Percentiles rank a stretch among this genome's conserved stretches.
These are phyloP conservation scores for Leptographium wingfieldii DNA, from an alignment of 2,329 filamentous ascomycete genomes.

Conservation along the genomic window DNA sequence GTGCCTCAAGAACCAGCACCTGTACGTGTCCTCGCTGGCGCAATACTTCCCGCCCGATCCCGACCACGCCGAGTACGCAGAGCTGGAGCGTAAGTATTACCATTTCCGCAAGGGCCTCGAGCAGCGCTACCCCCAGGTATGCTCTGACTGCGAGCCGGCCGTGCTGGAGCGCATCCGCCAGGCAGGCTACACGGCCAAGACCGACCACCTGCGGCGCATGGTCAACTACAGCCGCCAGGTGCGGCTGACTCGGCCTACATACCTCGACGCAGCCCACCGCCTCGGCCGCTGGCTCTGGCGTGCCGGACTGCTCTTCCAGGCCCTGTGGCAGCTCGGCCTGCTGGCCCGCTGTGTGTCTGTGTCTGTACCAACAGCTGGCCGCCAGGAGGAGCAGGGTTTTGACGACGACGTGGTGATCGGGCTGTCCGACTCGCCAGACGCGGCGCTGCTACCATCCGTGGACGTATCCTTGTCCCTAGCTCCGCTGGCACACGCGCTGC, in stretches of 20 bases:
- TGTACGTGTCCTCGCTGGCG: constrained; percentile 63
- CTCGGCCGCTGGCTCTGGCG: constrained; percentile 36
- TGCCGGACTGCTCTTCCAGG: constrained; percentile 30
- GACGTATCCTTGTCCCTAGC: not conserved
- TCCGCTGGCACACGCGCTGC: not conserved
- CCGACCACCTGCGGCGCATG: constrained; percentile 65
- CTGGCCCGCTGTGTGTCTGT: not conserved
- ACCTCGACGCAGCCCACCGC: constrained; percentile 29
- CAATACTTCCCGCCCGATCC: constrained; percentile 62
- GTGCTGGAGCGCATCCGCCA: constrained; percentile 58
- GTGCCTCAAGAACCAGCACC: constrained; percentile 80
- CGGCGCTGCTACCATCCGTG: not conserved
- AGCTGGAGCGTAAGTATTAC: constrained; percentile 56
- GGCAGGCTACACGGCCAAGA: constrained; percentile 69
- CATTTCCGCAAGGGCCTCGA: constrained; percentile 63
- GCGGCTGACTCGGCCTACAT: constrained; percentile 25
- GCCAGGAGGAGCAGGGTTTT: not conserved
- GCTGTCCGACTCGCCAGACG: constrained; percentile 13
- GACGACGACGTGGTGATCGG: constrained; percentile 17
- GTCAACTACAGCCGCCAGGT: constrained; percentile 50
- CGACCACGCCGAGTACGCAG: constrained; percentile 53
- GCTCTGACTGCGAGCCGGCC: constrained; percentile 62
- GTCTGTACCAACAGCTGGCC: not conserved
- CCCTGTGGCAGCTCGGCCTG: constrained; percentile 33
- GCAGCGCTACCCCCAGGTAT: constrained; percentile 78